Conservation (phyloP, 176 grass and related monocot species). For the Phoenix dactylifera region DNA sequence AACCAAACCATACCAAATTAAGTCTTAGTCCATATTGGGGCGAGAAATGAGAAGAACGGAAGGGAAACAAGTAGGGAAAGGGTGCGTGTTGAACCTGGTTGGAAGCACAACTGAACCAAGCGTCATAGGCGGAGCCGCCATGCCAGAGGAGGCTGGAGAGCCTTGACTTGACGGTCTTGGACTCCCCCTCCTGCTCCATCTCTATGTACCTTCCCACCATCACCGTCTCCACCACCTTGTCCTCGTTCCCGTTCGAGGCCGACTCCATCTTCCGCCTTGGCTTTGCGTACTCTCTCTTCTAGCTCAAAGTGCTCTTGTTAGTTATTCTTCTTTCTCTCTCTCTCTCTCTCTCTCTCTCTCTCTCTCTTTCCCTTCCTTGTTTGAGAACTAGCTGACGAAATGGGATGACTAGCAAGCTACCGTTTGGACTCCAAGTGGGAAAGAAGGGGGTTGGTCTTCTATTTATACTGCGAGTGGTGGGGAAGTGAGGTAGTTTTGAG, state of each 20-base stretch:
- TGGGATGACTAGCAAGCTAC: slow-evolving; percentile 17
- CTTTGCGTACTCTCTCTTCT: not conserved
- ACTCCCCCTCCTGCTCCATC: slow-evolving; percentile 62
- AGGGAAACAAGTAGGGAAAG: not conserved
- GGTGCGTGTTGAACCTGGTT: slow-evolving; percentile 48
- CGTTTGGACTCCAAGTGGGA: slow-evolving; percentile 8
- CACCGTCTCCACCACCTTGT: slow-evolving; percentile 68
- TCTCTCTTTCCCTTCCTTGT: not conserved
- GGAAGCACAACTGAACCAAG: slow-evolving; percentile 99
- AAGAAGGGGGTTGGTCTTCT: not conserved
- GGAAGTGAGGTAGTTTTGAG: slow-evolving; percentile 24
- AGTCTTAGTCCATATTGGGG: too few species aligned
- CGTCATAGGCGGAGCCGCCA: slow-evolving; percentile 92
- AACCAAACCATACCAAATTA: not conserved
- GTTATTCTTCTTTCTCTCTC: not conserved
- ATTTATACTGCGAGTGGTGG: slow-evolving; percentile 23
- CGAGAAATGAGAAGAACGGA: not conserved
- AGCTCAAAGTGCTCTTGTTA: too few species aligned
- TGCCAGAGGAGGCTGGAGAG: slow-evolving; percentile 94
- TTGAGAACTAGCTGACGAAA: not conserved
- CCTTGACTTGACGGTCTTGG: slow-evolving; percentile 43
- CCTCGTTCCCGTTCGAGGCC: slow-evolving; percentile 36
- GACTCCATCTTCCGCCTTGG: slow-evolving; percentile 31
- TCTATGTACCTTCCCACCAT: slow-evolving; percentile 78
- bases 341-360: not conserved